These are phyloP conservation scores for Ophiostoma ips DNA, from an alignment of 2,329 filamentous ascomycete species.

Conservation along the genomic window DNA sequence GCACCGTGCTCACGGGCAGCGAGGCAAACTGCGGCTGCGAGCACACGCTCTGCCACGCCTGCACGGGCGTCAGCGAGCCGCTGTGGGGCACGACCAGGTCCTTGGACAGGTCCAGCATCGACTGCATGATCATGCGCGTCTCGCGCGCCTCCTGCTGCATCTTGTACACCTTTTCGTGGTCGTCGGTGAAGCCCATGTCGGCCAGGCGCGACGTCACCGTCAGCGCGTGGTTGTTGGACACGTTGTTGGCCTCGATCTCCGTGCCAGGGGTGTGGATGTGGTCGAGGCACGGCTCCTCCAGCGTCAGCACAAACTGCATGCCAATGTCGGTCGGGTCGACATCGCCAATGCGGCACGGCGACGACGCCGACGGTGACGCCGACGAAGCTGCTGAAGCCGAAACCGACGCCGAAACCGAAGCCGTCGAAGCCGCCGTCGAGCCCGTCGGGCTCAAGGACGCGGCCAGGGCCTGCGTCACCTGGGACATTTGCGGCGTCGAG, in stretches of 20 bases:
- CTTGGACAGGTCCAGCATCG: constrained; percentile 5
- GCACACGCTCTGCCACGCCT: constrained; percentile 7
- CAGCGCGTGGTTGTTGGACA: constrained; percentile 6
- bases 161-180: background rate
- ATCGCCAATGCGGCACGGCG: constrained; percentile 1
- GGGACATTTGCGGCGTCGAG: background rate
- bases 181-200: background rate
- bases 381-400: too few species aligned
- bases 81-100: background rate
- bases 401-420: background rate
- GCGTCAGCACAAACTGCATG: constrained; percentile 9
- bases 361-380: background rate
- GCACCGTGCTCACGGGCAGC: background rate
- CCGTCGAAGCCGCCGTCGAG: background rate
- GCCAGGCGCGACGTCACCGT: constrained; percentile 3
- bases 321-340: constrained; percentile 5
- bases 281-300: constrained; percentile 8
- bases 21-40: constrained; percentile 4
- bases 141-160: background rate
- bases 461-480: background rate
- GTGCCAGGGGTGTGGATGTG: constrained; percentile 2
- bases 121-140: background rate
- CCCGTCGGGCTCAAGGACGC: background rate
- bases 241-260: background rate
- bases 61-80: constrained; percentile 7